These are phyloP conservation scores for Phytophthora gonapodyides DNA, from an alignment of 352 stramenopile genomes.

Conservation along the genomic window DNA sequence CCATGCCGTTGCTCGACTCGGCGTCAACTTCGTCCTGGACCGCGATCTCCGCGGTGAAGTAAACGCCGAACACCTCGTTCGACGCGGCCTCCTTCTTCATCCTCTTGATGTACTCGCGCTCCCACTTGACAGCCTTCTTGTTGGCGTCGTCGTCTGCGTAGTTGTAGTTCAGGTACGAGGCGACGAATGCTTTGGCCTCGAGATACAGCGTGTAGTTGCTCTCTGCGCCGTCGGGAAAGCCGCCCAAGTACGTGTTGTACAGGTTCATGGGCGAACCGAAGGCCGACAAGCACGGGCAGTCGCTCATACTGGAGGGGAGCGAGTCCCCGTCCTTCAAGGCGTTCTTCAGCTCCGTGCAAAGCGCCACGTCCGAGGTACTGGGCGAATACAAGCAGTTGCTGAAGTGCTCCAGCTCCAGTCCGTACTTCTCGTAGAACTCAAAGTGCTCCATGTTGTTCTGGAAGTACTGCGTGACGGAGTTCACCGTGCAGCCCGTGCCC, in stretches of 20 bases:
- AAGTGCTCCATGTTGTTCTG: conserved; percentile 69
- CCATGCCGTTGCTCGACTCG: conserved; percentile 57
- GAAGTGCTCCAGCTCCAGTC: conserved; percentile 57
- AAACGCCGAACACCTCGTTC: conserved; percentile 58
- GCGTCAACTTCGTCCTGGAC: conserved; percentile 62
- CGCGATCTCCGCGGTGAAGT: conserved; percentile 64
- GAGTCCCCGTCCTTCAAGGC: conserved; percentile 41
- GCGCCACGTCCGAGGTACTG: conserved; percentile 50
- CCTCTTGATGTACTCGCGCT: conserved; percentile 60
- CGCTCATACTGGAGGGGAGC: conserved; percentile 57
- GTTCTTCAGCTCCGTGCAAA: conserved; percentile 48
- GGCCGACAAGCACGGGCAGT: conserved; percentile 62
- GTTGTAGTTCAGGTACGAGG: conserved; percentile 65
- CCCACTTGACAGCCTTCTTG: conserved; percentile 54
- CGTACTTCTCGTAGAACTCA: conserved; percentile 60
- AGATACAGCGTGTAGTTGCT: conserved; percentile 58
- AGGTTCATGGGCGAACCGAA: conserved; percentile 74
- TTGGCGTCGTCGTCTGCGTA: conserved; percentile 58
- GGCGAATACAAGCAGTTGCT: conserved; percentile 64
- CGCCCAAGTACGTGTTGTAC: conserved; percentile 70
- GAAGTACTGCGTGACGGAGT: conserved; percentile 70
- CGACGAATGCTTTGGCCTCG: conserved; percentile 52
- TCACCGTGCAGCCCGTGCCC: conserved; percentile 57
- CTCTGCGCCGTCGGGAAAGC: conserved; percentile 52
- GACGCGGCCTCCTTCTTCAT: conserved; percentile 47